phyloP scores from a whole-genome alignment of 108 stramenopile species.

The Pseudonitzschia delicatissima region DNA sequence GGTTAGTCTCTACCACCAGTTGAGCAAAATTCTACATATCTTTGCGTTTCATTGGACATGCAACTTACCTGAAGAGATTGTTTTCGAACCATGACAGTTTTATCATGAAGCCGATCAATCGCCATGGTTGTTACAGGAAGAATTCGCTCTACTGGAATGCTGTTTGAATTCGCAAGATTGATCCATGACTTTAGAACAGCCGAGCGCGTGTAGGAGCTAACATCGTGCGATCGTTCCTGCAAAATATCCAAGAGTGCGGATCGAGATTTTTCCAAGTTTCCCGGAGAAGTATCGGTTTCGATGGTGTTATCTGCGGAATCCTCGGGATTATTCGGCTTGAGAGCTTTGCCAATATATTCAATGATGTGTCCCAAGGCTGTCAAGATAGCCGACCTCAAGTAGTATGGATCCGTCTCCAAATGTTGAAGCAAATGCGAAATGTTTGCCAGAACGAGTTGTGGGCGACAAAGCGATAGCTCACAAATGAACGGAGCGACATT shows the following conservation, averaged over 20 bases:
- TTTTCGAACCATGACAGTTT: slow-evolving; percentile 92
- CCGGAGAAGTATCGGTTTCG: slow-evolving; percentile 21
- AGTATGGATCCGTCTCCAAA: slow-evolving; percentile 73
- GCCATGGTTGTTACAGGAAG: slow-evolving; percentile 79
- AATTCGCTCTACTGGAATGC: slow-evolving; percentile 71
- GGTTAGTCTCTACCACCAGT: not conserved
- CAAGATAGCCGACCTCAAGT: slow-evolving; percentile 76
- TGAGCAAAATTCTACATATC: not conserved
- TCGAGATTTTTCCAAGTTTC: slow-evolving; percentile 47
- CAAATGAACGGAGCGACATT: slow-evolving; percentile 76
- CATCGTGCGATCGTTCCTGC: slow-evolving; percentile 68
- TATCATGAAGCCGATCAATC: slow-evolving; percentile 88
- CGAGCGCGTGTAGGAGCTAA: slow-evolving; percentile 77
- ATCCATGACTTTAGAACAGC: slow-evolving; percentile 86
- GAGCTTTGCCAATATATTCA: slow-evolving; percentile 35
- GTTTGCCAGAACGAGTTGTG: slow-evolving; percentile 60
- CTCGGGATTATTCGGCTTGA: not conserved
- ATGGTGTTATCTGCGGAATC: slow-evolving; percentile 5
- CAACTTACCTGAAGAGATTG: slow-evolving; percentile 83
- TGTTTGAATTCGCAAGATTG: slow-evolving; percentile 53
- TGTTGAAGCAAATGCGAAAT: slow-evolving; percentile 68
- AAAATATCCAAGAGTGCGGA: slow-evolving; percentile 82
- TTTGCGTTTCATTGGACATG: not conserved
- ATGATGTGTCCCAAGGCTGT: slow-evolving; percentile 67
- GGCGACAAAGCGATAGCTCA: slow-evolving; percentile 58